These are phyloP conservation scores for Trichophyton mentagrophytes DNA, from an alignment of 2,329 filamentous ascomycete genomes.

Conservation along the genomic window DNA sequence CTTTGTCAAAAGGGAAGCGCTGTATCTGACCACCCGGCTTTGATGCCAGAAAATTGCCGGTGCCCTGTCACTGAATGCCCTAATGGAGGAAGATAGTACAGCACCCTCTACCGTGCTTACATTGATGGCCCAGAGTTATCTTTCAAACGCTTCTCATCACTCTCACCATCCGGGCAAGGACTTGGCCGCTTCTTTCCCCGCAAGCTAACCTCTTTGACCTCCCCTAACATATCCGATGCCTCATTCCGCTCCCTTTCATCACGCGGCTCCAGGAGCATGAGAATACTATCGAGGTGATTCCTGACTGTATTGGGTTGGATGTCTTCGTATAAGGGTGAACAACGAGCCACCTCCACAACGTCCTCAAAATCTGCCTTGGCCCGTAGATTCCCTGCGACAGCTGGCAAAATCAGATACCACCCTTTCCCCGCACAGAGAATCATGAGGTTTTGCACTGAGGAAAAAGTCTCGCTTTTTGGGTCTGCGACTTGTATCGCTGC, in stretches of 20 bases:
- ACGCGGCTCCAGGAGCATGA: background rate
- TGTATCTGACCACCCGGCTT: constrained; percentile 5
- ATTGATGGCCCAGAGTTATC: background rate
- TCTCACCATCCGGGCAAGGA: background rate
- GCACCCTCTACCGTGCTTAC: background rate
- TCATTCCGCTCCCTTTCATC: background rate
- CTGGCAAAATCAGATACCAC: background rate
- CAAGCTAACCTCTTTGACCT: background rate
- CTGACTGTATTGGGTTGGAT: background rate
- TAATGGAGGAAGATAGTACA: background rate
- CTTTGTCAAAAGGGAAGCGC: background rate
- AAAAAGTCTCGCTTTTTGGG: background rate
- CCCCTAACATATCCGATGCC: background rate
- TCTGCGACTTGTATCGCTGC: background rate
- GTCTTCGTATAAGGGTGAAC: background rate
- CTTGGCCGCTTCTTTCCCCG: background rate
- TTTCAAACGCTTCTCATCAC: background rate
- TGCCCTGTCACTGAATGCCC: constrained; percentile 1
- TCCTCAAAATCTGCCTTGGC: background rate
- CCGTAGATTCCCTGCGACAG: background rate
- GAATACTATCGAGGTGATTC: background rate
- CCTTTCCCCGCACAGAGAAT: background rate
- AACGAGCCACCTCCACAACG: background rate
- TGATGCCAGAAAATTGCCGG: background rate
- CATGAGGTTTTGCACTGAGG: background rate